phyloP scores from a whole-genome alignment of 1,139 yeast genomes.

The Blastobotrys petasosporus region DNA sequence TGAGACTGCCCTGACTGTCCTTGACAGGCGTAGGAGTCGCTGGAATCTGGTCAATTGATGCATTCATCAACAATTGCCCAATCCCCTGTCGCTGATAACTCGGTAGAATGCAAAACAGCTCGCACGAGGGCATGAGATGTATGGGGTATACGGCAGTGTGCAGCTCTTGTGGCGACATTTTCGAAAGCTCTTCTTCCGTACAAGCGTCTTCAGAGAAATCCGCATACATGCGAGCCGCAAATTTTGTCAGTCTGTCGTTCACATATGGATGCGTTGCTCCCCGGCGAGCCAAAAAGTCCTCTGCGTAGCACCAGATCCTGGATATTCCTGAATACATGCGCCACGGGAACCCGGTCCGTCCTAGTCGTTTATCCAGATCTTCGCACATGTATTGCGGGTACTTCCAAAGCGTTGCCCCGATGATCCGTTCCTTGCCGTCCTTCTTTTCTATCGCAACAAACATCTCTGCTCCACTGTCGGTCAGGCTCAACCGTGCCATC shows the following conservation, averaged over 20 bases:
- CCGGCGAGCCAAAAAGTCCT: neutral
- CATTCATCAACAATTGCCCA: conserved; percentile 5
- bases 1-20: neutral
- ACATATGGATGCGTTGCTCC: conserved; percentile 2
- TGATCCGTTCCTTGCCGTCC: conserved; percentile 2
- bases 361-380: conserved; percentile 2
- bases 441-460: conserved; percentile 2
- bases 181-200: neutral
- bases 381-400: conserved; percentile 10
- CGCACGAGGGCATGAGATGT: neutral
- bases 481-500: neutral
- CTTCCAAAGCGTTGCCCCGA: conserved; percentile 7
- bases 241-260: neutral
- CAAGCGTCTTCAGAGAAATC: neutral
- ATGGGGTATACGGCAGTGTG: conserved; percentile 2
- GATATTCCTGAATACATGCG: neutral
- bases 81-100: conserved; percentile 10
- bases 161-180: neutral
- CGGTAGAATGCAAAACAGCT: conserved; percentile 6
- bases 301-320: neutral
- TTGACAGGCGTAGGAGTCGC: conserved; percentile 1
- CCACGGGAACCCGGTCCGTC: conserved; percentile 7
- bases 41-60: conserved; percentile 6
- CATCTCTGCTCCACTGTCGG: neutral
- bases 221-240: neutral